Evolutionary conservation across 352 stramenopile genomes (phyloP).

Genomic region (Phytophthora melonis): DNA sequence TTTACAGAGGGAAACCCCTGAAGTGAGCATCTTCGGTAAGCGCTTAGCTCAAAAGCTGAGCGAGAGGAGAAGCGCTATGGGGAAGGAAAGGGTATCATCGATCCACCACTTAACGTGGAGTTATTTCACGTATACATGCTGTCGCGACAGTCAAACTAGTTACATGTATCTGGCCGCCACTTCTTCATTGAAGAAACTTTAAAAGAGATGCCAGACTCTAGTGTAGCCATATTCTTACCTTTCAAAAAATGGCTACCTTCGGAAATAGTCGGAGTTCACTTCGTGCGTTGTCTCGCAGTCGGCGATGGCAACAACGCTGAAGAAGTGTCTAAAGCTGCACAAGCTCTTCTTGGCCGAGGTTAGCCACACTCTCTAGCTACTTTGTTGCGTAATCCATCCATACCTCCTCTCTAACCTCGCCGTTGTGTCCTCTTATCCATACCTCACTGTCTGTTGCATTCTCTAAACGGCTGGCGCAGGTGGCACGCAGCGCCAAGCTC

Average conservation of each 20-base stretch:
- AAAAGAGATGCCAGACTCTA: neutral
- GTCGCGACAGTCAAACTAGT: too few species aligned
- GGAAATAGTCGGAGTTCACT: neutral
- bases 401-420: slow-evolving; percentile 1
- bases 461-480: slow-evolving; percentile 37
- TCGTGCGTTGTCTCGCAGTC: neutral
- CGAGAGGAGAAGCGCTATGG: too few species aligned
- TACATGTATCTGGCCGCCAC: neutral
- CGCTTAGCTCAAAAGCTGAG: too few species aligned
- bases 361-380: slow-evolving; percentile 2
- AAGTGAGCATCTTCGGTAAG: too few species aligned
- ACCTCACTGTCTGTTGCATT: neutral
- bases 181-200: neutral
- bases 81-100: too few species aligned
- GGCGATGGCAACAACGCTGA: slow-evolving; percentile 53
- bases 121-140: too few species aligned
- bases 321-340: slow-evolving; percentile 72
- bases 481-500: slow-evolving; percentile 57
- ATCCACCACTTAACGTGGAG: too few species aligned
- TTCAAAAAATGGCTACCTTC: neutral
- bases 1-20: too few species aligned
- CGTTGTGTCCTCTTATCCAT: neutral
- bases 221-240: neutral
- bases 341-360: slow-evolving; percentile 75
- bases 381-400: neutral